Percentiles rank a stretch among this genome's conserved stretches.
Conservation (phyloP, 805 yeast genomes). For the Wickerhamiella kurtzmanii region DNA sequence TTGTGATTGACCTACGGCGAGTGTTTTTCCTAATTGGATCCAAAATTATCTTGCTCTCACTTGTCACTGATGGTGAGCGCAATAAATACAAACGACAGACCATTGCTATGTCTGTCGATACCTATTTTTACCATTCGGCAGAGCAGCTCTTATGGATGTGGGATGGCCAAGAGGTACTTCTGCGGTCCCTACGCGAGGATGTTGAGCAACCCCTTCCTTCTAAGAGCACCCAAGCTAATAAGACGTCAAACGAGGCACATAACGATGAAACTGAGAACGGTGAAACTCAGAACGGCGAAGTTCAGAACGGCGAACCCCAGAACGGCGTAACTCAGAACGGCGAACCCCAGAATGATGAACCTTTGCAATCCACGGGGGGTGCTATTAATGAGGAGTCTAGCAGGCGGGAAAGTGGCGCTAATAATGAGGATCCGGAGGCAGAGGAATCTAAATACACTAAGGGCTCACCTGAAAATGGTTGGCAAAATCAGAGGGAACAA, state of each 20-base stretch:
- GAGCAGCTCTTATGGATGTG: slow-evolving; percentile 29
- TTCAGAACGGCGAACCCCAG: too few species aligned
- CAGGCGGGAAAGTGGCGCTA: too few species aligned
- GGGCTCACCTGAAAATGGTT: neutral
- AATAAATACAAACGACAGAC: slow-evolving; percentile 18
- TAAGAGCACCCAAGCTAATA: too few species aligned
- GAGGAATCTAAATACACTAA: neutral
- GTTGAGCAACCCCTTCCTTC: neutral
- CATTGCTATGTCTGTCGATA: slow-evolving; percentile 27
- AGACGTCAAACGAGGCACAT: too few species aligned
- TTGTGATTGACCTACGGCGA: slow-evolving; percentile 11
- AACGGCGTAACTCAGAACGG: too few species aligned
- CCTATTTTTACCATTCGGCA: slow-evolving; percentile 20
- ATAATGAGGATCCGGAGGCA: too few species aligned
- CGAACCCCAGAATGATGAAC: too few species aligned
- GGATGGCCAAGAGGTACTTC: slow-evolving; percentile 25
- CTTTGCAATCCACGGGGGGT: too few species aligned
- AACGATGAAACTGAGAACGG: too few species aligned
- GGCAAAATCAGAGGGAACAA: neutral
- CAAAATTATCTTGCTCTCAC: slow-evolving; percentile 21
- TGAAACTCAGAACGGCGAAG: too few species aligned
- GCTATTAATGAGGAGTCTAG: too few species aligned
- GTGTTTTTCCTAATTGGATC: slow-evolving; percentile 28
- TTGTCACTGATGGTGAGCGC: slow-evolving; percentile 11
- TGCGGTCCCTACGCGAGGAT: slow-evolving; percentile 2